These are phyloP conservation scores for Backusella circina DNA, from an alignment of 192 early-diverging fungal species.

Conservation along the genomic window DNA sequence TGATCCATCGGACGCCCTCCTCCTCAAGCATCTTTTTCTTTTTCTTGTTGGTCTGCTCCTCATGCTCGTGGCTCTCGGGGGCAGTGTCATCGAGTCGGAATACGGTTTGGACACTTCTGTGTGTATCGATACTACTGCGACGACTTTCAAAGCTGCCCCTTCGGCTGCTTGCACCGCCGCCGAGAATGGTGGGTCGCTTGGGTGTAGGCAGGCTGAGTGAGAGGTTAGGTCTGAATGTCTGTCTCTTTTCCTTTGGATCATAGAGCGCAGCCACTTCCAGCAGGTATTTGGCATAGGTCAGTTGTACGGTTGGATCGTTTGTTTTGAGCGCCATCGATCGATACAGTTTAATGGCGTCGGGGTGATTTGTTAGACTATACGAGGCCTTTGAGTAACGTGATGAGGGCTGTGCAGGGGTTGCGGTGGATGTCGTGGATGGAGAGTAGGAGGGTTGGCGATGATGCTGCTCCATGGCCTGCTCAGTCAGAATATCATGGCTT, in stretches of 20 bases:
- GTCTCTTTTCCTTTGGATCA: slow-evolving; percentile 5
- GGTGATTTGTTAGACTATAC: slow-evolving; percentile 24
- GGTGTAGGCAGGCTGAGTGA: neutral
- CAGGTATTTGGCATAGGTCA: slow-evolving; percentile 76
- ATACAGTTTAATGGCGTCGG: slow-evolving; percentile 55
- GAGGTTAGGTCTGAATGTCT: slow-evolving; percentile 1
- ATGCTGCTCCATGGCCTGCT: neutral
- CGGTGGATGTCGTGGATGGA: neutral
- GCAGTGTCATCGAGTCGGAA: neutral
- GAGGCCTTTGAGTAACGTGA: slow-evolving; percentile 22
- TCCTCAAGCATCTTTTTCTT: slow-evolving; percentile 31
- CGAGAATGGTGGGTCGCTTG: neutral
- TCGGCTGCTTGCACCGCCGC: neutral
- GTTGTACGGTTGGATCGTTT: slow-evolving; percentile 67
- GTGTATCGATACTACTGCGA: neutral
- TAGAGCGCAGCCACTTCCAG: slow-evolving; percentile 58
- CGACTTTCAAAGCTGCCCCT: slow-evolving; percentile 1
- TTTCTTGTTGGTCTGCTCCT: neutral
- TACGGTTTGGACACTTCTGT: neutral
- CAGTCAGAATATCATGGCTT: neutral
- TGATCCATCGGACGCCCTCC: slow-evolving; percentile 71
- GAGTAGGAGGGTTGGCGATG: neutral
- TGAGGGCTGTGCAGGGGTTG: neutral
- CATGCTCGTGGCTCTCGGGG: neutral
- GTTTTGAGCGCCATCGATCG: slow-evolving; percentile 76